Evolutionary conservation across 306 rosid species (phyloP).

Genomic region (Arachis stenosperma): DNA sequence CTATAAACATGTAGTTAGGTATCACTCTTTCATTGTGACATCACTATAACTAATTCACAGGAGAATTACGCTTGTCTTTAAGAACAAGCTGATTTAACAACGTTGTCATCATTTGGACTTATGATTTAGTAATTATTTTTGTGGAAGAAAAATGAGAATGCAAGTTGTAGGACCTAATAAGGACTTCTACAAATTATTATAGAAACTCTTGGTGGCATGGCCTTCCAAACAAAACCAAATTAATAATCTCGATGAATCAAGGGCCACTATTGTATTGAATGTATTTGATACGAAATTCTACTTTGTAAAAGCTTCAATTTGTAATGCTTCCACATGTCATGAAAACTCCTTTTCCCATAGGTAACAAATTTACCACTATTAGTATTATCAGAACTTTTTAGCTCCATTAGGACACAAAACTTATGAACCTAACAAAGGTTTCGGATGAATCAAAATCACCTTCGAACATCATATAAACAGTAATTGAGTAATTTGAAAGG

Average conservation of each 20-base stretch:
- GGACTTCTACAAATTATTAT: neutral
- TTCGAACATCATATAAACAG: neutral
- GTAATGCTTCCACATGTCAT: neutral
- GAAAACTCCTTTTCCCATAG: neutral
- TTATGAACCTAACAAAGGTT: too few relatives aligned
- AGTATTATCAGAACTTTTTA: neutral
- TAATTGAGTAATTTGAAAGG: constrained; percentile 26
- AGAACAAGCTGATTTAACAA: neutral
- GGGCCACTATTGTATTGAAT: neutral
- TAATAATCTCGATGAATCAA: neutral
- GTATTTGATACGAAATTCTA: neutral
- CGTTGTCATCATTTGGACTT: neutral
- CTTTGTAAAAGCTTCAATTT: neutral
- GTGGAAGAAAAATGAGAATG: too few relatives aligned
- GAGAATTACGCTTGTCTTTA: neutral
- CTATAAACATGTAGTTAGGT: neutral
- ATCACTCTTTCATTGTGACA: neutral
- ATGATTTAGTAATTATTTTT: neutral
- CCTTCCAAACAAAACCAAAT: neutral
- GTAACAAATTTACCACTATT: neutral
- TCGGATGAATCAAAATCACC: neutral
- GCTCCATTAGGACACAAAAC: neutral
- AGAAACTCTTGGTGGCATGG: neutral
- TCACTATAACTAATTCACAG: neutral
- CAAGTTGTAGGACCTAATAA: neutral